Evolutionary conservation across 345 rosid species (phyloP).

Genomic region (Xanthoceras sorbifolium): DNA sequence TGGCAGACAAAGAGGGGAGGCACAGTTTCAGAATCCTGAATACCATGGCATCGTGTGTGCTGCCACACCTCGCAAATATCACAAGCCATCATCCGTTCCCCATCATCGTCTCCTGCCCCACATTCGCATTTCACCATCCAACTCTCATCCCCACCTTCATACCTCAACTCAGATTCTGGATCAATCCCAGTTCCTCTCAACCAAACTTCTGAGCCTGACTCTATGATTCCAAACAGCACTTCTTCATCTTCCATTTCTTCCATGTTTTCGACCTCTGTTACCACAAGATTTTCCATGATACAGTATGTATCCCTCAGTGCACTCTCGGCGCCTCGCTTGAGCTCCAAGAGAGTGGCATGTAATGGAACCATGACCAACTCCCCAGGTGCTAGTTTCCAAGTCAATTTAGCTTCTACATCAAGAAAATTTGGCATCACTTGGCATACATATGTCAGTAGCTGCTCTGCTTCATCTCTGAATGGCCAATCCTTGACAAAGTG

Average conservation of each 20-base stretch:
- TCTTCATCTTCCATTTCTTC: slow-evolving; percentile 50
- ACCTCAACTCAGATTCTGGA: slow-evolving; percentile 36
- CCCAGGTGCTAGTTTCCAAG: slow-evolving; percentile 45
- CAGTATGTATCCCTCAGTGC: slow-evolving; percentile 76
- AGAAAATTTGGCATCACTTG: slow-evolving; percentile 45
- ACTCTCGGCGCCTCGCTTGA: slow-evolving; percentile 56
- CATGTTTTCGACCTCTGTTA: slow-evolving; percentile 52
- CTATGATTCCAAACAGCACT: slow-evolving; percentile 46
- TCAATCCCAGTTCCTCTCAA: slow-evolving; percentile 60
- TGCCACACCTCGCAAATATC: slow-evolving; percentile 91
- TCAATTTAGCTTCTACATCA: slow-evolving; percentile 27
- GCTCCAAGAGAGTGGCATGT: slow-evolving; percentile 67
- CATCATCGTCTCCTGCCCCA: slow-evolving; percentile 86
- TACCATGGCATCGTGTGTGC: slow-evolving; percentile 80
- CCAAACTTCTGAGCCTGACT: slow-evolving; percentile 53
- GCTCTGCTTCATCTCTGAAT: slow-evolving; percentile 48
- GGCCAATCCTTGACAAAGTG: slow-evolving; percentile 82
- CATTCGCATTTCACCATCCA: slow-evolving; percentile 82
- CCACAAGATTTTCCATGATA: slow-evolving; percentile 49
- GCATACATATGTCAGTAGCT: slow-evolving; percentile 51
- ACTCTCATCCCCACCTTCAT: slow-evolving; percentile 70
- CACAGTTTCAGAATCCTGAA: slow-evolving; percentile 60
- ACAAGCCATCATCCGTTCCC: slow-evolving; percentile 89
- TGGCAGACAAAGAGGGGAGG: slow-evolving; percentile 77
- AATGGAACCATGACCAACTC: slow-evolving; percentile 60